These are phyloP conservation scores for Pythium biforme DNA, from an alignment of 352 stramenopile genomes.

Conservation along the genomic window DNA sequence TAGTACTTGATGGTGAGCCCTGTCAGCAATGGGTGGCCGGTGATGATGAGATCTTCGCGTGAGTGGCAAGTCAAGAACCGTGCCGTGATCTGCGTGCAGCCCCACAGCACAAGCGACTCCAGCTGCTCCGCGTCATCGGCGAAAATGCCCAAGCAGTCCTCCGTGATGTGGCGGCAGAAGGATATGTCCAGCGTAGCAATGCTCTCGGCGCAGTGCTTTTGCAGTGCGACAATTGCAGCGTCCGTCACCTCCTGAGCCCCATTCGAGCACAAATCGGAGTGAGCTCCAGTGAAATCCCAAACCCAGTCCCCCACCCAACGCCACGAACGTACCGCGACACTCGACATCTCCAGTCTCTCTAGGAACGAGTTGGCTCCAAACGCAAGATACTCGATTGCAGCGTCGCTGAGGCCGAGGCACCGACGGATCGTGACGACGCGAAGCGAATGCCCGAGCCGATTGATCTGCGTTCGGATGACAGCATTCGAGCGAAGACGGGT, in stretches of 20 bases:
- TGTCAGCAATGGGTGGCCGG: conserved; percentile 67
- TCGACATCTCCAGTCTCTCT: conserved; percentile 70
- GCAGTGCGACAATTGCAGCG: conserved; percentile 42
- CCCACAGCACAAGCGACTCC: conserved; percentile 56
- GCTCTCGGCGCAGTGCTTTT: conserved; percentile 46
- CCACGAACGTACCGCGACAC: conserved; percentile 55
- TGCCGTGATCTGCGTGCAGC: conserved; percentile 78
- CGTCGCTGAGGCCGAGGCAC: conserved; percentile 60
- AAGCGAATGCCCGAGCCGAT: conserved; percentile 49
- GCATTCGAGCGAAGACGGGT: neutral
- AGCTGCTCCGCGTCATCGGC: conserved; percentile 48
- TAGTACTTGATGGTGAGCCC: conserved; percentile 72
- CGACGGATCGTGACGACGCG: conserved; percentile 55
- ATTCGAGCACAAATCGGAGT: too few species aligned
- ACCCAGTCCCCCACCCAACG: too few species aligned
- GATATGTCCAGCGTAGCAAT: conserved; percentile 66
- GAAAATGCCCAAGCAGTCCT: conserved; percentile 67
- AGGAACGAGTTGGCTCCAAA: conserved; percentile 57
- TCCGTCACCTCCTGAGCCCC: conserved; percentile 70
- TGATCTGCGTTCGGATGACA: conserved; percentile 30
- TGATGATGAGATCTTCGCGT: conserved; percentile 58
- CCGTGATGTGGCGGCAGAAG: conserved; percentile 68
- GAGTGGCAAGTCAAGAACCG: conserved; percentile 72
- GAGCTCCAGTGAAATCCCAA: too few species aligned
- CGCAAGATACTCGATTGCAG: conserved; percentile 54